Evolutionary conservation across 345 rosid genomes (phyloP), one percentile per base, ranked within the genome.

Genomic region (Sonneratia caseolaris): DNA sequence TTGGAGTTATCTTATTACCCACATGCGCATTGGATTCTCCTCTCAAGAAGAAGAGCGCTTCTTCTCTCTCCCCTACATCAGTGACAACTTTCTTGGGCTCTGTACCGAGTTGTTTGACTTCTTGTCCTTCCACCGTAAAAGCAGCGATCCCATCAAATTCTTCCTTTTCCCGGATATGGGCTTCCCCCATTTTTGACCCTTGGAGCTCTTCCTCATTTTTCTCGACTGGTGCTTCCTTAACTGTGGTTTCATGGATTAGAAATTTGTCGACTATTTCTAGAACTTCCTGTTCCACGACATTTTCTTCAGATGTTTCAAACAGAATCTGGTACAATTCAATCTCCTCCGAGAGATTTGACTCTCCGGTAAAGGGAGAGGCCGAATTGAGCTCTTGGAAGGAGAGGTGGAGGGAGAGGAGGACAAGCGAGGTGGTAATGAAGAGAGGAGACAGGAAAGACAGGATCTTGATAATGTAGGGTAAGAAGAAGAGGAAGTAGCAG

Each of bases 361-460:
- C 77, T 51, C 68, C 75, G 55, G 73, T 81, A 64, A 71, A 76
- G 51, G 71, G 66, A 73, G 73, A 45, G 76, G 75, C 35, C 42
- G 70, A 61, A 78, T 78, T 69, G 86, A 78, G 59, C 1, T 53
- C n/a, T 19, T 53, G 57, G 43, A 83, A 16, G 64, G 88, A 86
- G 78, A 92, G 86, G 37, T 53, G 57, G 43, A 83, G 14, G 64
- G 88, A 86, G 78, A 92, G 86, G 37, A 83, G 69, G 66, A 89
- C 91, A 61, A 85, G 70, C 36, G 69, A 75, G 32, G 97, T 88
- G 35, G 92, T 88, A 66, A 86, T 48, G 71, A 91, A 84, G 66
- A 90, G 91, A 64, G 93, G 97, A 43, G 89, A 86, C 15, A 88
- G 89, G 49, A 86, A 91, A 68, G 90, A 84, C 62, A 87, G 83